Evolutionary conservation across 1,284 basidiomycete genomes (phyloP).

Genomic region (Mycosarcoma maydis): DNA sequence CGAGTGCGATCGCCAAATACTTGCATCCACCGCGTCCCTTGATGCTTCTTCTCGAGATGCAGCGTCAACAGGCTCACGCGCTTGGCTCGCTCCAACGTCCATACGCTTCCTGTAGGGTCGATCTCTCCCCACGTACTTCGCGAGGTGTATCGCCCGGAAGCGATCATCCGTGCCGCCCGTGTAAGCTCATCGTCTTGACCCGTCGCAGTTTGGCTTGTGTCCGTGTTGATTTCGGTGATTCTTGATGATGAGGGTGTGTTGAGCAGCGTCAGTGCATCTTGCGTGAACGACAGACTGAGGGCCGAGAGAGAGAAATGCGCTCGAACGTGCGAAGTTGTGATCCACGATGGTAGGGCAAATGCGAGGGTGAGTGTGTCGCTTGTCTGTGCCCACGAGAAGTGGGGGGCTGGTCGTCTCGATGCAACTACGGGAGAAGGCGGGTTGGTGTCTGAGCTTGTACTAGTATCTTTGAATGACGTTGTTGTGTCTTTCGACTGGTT

Average conservation of each 20-base stretch:
- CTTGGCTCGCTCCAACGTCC: conserved; percentile 51
- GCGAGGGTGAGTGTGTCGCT: conserved; percentile 81
- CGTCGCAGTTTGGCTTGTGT: neutral
- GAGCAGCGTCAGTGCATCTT: conserved; percentile 53
- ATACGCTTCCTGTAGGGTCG: conserved; percentile 47
- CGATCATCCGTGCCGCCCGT: conserved; percentile 32
- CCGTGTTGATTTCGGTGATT: conserved; percentile 73
- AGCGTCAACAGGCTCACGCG: conserved; percentile 45
- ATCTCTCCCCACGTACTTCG: conserved; percentile 58
- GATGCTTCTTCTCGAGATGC: conserved; percentile 58
- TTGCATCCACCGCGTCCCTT: conserved; percentile 81
- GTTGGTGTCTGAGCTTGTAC: conserved; percentile 41
- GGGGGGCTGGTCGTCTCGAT: conserved; percentile 26
- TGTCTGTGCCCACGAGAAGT: conserved; percentile 89
- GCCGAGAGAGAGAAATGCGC: conserved; percentile 74
- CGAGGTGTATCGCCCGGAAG: conserved; percentile 37
- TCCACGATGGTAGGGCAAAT: conserved; percentile 78
- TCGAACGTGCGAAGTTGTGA: conserved; percentile 49
- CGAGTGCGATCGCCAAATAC: conserved; percentile 72
- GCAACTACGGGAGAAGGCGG: neutral
- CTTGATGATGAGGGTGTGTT: conserved; percentile 46
- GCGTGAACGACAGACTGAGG: conserved; percentile 75
- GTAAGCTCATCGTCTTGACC: conserved; percentile 16
- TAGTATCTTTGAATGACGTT: too few species aligned
- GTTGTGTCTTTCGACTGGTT: too few species aligned